These are phyloP conservation scores for Gossypium raimondii DNA, from an alignment of 345 rosid genomes.

Conservation along the genomic window DNA sequence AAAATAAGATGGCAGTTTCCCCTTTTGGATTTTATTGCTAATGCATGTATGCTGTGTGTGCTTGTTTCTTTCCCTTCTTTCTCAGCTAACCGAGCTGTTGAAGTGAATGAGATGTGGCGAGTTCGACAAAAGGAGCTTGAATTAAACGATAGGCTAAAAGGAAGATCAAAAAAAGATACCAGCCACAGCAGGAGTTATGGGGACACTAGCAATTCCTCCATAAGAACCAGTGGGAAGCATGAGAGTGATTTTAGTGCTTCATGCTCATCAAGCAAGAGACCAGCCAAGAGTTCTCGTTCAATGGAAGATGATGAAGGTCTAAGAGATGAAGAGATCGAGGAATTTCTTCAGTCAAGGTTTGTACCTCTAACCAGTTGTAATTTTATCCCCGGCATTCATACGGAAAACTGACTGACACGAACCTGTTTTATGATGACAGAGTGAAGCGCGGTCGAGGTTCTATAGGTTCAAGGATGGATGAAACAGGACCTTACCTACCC, in stretches of 20 bases:
- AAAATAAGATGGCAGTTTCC: neutral
- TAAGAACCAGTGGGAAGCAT: conserved; percentile 30
- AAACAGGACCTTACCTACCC: conserved; percentile 79
- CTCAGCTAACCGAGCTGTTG: conserved; percentile 74
- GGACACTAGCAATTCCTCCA: conserved; percentile 19
- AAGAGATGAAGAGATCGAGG: conserved; percentile 66
- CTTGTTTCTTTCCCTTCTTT: conserved; percentile 17
- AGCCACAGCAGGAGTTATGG: conserved; percentile 24
- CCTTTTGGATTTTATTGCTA: neutral
- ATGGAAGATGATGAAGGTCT: conserved; percentile 55
- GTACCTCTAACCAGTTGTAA: neutral
- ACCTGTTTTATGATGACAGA: conserved; percentile 32
- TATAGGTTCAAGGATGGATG: conserved; percentile 90
- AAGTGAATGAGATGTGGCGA: conserved; percentile 87
- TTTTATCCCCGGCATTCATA: neutral
- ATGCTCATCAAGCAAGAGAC: conserved; percentile 36
- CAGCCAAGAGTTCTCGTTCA: conserved; percentile 23
- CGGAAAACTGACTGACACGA: neutral
- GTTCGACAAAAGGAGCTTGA: conserved; percentile 66
- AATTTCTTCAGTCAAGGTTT: conserved; percentile 74
- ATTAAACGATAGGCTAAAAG: conserved; percentile 41
- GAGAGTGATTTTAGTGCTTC: conserved; percentile 27
- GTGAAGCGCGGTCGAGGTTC: conserved; percentile 86
- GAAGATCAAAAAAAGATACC: conserved; percentile 39
- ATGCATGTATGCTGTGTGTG: neutral